Percentiles rank a stretch among this genome's conserved stretches.
Conservation (phyloP, 371 early-diverging fungal species). For the Lichtheimia ornata region DNA sequence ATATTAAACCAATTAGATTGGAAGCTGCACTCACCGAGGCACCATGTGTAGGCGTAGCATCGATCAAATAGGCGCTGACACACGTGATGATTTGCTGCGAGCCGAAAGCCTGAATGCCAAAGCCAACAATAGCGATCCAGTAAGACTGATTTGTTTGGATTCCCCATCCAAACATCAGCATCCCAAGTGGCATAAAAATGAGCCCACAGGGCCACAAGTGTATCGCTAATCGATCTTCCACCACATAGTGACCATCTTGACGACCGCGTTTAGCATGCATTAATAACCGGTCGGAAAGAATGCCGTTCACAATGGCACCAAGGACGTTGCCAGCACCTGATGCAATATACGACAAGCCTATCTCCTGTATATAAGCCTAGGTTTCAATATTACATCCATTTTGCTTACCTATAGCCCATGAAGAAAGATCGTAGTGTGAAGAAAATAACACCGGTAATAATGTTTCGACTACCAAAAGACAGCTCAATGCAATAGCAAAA, state of each 20-base stretch:
- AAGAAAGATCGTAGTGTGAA: slow-evolving; percentile 31
- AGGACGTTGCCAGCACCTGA: slow-evolving; percentile 43
- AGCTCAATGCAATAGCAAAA: slow-evolving; percentile 56
- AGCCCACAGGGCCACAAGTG: slow-evolving; percentile 33
- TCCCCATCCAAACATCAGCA: slow-evolving; percentile 47
- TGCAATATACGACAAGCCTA: slow-evolving; percentile 36
- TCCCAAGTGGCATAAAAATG: slow-evolving; percentile 38
- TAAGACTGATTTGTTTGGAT: slow-evolving; percentile 30
- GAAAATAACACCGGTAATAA: slow-evolving; percentile 33
- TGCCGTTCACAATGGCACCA: slow-evolving; percentile 29
- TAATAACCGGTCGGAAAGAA: slow-evolving; percentile 20
- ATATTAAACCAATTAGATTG: slow-evolving; percentile 31
- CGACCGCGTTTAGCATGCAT: slow-evolving; percentile 12
- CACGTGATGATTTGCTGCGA: slow-evolving; percentile 38
- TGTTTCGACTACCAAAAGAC: slow-evolving; percentile 41
- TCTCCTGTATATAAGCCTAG: no score
- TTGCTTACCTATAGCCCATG: slow-evolving; percentile 31
- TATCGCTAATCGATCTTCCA: slow-evolving; percentile 25
- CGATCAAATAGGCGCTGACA: slow-evolving; percentile 38
- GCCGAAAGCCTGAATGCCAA: slow-evolving; percentile 46
- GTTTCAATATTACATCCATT: background rate
- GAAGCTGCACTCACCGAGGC: slow-evolving; percentile 40
- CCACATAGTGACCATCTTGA: slow-evolving; percentile 13
- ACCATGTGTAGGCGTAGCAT: slow-evolving; percentile 39
- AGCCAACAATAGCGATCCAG: slow-evolving; percentile 39